phyloP scores from a whole-genome alignment of 306 rosid genomes.

The Oxytropis ochrocephala region DNA sequence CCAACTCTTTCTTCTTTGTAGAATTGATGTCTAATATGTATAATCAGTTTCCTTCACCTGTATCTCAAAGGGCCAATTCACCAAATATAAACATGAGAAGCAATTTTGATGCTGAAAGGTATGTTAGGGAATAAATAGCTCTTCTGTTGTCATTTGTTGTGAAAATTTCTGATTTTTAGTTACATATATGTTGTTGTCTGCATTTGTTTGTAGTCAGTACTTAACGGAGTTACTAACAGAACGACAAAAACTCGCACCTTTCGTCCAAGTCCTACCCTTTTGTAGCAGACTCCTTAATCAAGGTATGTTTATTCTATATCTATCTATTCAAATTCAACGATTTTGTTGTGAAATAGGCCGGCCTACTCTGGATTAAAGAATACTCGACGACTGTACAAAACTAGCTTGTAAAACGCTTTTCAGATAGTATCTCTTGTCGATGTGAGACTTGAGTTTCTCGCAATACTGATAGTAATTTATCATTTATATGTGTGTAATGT shows the following conservation, averaged over 20 bases:
- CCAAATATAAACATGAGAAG: slow-evolving; percentile 40
- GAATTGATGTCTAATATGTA: slow-evolving; percentile 42
- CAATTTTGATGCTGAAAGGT: slow-evolving; percentile 46
- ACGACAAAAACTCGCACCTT: slow-evolving; percentile 50
- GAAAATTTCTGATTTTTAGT: neutral
- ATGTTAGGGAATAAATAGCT: neutral
- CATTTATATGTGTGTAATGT: neutral
- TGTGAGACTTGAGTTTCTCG: too few relatives aligned
- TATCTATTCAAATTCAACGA: neutral
- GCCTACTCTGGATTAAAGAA: too few relatives aligned
- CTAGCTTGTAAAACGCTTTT: too few relatives aligned
- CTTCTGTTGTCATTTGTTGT: neutral
- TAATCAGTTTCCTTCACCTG: slow-evolving; percentile 37
- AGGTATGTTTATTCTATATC: slow-evolving; percentile 21
- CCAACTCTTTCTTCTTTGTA: neutral
- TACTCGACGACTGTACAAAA: too few relatives aligned
- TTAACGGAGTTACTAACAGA: slow-evolving; percentile 44
- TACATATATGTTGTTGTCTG: slow-evolving; percentile 3
- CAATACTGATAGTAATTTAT: neutral
- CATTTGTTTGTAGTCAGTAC: slow-evolving; percentile 43
- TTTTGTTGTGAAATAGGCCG: neutral
- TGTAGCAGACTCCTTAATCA: slow-evolving; percentile 48
- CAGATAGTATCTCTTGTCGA: too few relatives aligned
- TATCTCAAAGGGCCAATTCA: slow-evolving; percentile 43
- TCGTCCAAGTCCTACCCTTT: slow-evolving; percentile 51